phyloP scores from a whole-genome alignment of 441 rosid genomes.

The Gossypium davidsonii region DNA sequence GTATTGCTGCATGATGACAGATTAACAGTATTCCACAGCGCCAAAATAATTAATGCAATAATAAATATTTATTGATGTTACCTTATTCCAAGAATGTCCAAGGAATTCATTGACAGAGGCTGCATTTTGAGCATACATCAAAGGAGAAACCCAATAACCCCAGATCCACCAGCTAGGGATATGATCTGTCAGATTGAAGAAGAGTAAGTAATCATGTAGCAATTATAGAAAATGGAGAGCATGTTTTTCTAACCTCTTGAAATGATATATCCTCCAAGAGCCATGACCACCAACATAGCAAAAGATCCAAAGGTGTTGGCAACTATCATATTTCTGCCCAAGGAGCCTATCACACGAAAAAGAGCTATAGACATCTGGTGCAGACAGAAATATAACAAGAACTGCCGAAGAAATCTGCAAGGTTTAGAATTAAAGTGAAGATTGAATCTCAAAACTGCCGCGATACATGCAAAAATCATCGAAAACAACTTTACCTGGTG shows the following conservation, averaged over 20 bases:
- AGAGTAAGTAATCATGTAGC: constrained; percentile 7
- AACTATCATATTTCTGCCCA: constrained; percentile 91
- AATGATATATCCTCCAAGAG: constrained; percentile 85
- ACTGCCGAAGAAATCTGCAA: constrained; percentile 77
- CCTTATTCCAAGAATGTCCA: constrained; percentile 88
- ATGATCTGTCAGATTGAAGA: constrained; percentile 45
- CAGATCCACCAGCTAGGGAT: constrained; percentile 96
- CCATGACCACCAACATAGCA: constrained; percentile 95
- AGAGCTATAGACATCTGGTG: constrained; percentile 91
- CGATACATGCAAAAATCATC: constrained; percentile 3
- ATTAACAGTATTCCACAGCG: constrained; percentile 4
- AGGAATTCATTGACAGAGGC: constrained; percentile 96
- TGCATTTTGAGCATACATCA: constrained; percentile 94
- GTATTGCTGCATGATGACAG: neutral
- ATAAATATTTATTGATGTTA: constrained; percentile 19
- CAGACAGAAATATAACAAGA: constrained; percentile 71
- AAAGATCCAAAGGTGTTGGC: constrained; percentile 95
- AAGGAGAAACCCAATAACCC: constrained; percentile 96
- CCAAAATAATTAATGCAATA: neutral
- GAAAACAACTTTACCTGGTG: constrained; percentile 42
- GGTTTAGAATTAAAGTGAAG: constrained; percentile 21
- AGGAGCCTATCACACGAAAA: constrained; percentile 89
- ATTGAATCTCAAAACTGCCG: constrained; percentile 8
- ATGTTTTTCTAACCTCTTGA: constrained; percentile 57
- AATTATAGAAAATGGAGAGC: constrained; percentile 7